Percentiles rank a stretch among this genome's conserved stretches.
phyloP scores from a whole-genome alignment of 2,329 filamentous ascomycete species.

The Botrytis elliptica region DNA sequence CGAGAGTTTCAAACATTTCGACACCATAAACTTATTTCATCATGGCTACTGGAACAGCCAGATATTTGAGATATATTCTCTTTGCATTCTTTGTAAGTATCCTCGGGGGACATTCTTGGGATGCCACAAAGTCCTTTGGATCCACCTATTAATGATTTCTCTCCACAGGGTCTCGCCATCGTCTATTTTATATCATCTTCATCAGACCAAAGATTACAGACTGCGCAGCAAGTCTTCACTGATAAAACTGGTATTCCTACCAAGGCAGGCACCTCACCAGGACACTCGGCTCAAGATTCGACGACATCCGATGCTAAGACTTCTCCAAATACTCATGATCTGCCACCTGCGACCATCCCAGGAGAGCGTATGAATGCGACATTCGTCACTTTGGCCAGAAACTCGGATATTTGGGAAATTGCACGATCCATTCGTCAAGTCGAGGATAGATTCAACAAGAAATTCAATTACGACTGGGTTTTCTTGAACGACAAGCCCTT shows the following conservation, averaged over 20 bases:
- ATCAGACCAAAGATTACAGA: constrained; percentile 45
- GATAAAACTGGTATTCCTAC: constrained; percentile 30
- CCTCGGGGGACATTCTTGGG: neutral
- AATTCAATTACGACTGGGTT: constrained; percentile 98
- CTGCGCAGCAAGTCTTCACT: constrained; percentile 34
- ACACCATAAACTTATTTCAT: neutral
- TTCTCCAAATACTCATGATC: constrained; percentile 38
- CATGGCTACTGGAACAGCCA: constrained; percentile 46
- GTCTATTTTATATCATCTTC: constrained; percentile 80
- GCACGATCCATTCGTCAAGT: constrained; percentile 92
- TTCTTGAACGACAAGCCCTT: constrained; percentile 97
- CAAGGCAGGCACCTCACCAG: constrained; percentile 29
- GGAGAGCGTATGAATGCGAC: constrained; percentile 91
- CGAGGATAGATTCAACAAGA: constrained; percentile 96
- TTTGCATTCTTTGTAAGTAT: constrained; percentile 77
- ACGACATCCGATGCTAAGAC: constrained; percentile 24
- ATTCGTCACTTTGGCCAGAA: constrained; percentile 92
- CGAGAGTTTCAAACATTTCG: neutral
- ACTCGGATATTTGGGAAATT: constrained; percentile 94
- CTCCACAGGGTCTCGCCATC: constrained; percentile 59
- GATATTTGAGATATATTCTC: constrained; percentile 75
- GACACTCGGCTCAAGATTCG: constrained; percentile 29
- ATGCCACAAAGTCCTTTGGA: constrained; percentile 2
- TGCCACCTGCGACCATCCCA: constrained; percentile 50
- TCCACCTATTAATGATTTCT: neutral